phyloP scores from a whole-genome alignment of 345 rosid genomes.

The Hibiscus syriacus region DNA sequence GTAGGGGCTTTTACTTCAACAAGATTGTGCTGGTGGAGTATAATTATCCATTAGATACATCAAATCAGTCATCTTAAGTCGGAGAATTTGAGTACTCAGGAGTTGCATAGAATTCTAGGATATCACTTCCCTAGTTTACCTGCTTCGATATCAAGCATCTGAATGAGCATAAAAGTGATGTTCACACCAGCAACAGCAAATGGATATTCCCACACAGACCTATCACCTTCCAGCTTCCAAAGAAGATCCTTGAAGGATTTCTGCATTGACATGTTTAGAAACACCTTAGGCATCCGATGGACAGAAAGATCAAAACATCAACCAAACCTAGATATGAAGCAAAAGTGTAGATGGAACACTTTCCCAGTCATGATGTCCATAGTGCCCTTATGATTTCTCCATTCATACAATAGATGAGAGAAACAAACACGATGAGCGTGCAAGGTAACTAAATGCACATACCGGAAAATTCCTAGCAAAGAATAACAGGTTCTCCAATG shows the following conservation, averaged over 20 bases:
- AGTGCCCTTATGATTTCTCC: background rate
- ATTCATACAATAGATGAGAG: background rate
- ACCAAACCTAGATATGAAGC: conserved; percentile 1
- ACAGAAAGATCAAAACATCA: background rate
- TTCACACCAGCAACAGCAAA: conserved; percentile 99
- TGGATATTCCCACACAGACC: conserved; percentile 99
- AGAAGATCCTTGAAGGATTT: conserved; percentile 86
- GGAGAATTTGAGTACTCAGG: too few relatives aligned
- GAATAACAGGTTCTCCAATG: conserved; percentile 90
- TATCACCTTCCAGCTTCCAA: conserved; percentile 83
- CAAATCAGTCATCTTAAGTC: too few relatives aligned
- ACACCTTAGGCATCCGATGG: background rate
- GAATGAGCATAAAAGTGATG: conserved; percentile 96
- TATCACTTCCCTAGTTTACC: conserved; percentile 35
- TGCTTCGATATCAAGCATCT: conserved; percentile 99
- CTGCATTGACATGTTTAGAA: conserved; percentile 33
- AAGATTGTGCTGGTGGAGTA: background rate
- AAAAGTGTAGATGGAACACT: background rate
- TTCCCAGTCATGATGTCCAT: background rate
- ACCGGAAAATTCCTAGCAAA: conserved; percentile 87
- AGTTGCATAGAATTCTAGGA: conserved; percentile 25
- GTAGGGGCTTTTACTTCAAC: background rate
- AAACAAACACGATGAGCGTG: too few relatives aligned
- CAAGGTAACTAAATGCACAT: conserved; percentile 1
- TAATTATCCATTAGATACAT: background rate